Evolutionary conservation across 2,329 filamentous ascomycete species (phyloP).

Genomic region (Pseudodiploospora longispora): DNA sequence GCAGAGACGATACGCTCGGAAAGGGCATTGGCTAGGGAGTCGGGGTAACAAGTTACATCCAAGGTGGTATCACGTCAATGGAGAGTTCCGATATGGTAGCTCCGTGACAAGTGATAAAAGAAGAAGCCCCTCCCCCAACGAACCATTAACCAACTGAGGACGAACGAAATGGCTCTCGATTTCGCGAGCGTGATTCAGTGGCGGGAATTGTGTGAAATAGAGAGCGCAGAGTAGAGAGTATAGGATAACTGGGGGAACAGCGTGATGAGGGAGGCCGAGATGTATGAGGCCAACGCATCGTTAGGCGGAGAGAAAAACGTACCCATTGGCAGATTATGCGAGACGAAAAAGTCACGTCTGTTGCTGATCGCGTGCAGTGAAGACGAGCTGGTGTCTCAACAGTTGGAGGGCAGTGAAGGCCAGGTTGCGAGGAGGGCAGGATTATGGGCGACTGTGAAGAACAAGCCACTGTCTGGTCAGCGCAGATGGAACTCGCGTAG

Average conservation of each 20-base stretch:
- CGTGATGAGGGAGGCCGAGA: constrained; percentile 3
- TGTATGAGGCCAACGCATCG: not conserved
- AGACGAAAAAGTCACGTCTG: constrained; percentile 13
- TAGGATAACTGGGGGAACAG: too few relatives aligned
- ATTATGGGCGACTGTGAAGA: constrained; percentile 16
- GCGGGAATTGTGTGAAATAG: too few relatives aligned
- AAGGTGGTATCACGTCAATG: constrained; percentile 28
- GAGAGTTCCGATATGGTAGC: not conserved
- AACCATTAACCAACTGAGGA: too few relatives aligned
- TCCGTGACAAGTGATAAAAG: too few relatives aligned
- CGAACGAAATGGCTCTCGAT: too few relatives aligned
- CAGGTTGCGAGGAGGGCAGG: constrained; percentile 15
- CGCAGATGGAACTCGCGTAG: constrained; percentile 23
- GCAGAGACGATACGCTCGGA: constrained; percentile 21
- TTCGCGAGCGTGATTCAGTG: too few relatives aligned
- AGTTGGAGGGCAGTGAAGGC: constrained; percentile 14
- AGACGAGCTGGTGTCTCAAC: constrained; percentile 18
- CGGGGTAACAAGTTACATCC: constrained; percentile 25
- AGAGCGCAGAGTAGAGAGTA: too few relatives aligned
- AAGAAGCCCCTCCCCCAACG: too few relatives aligned
- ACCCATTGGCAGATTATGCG: constrained; percentile 17
- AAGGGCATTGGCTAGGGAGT: constrained; percentile 19
- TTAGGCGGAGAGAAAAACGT: constrained; percentile 5
- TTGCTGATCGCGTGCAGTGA: constrained; percentile 11
- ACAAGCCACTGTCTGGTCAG: constrained; percentile 23